Evolutionary conservation across 441 rosid genomes (phyloP), one percentile per base, ranked within the genome.

Genomic region (Arabidopsis lyrata): DNA sequence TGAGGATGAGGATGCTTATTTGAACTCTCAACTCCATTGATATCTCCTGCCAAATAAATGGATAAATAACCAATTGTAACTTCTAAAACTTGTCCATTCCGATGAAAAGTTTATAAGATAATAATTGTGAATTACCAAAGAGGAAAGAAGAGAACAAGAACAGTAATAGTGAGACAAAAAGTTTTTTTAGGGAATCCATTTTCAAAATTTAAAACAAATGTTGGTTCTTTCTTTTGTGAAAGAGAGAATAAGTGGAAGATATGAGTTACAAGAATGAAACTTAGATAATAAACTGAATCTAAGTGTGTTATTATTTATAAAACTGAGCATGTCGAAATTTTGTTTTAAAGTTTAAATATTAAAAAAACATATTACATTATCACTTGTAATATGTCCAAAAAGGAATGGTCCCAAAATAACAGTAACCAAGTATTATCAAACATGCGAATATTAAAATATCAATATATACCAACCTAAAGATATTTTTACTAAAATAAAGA

Each of bases 121-220:
- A n/a, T 44, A n/a, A n/a, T 2, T 47, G 24, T 47, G 24, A 47
- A 47, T n/a, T 47, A 47, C 52, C 52, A 47, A 47, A 47, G 48
- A 44, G 8, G 48, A 44, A 8, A 44, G 18, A n/a, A 44, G 48
- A 14, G 8, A 44, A 5, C 15, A 44, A 44, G 11, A 47, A 3
- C 5, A 47, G 52, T 16, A 16, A 47, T 8, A 47, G 52, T 47
- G 52, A 16, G 2, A 47, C 52, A 12, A 15, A 16, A 5, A 47
- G 52, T 15, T 47, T 47, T 7, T 0, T 47, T 11, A 47, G 0
- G 2, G 10, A 47, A 47, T 0, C 24, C 52, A 47, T 16, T 47
- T 38, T 16, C 9, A 16, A 8, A 16, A 16, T 16, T 16, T 47
- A 8, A 16, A 42, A 42, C 48, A 42, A 42, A 14, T 12, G 44